These are phyloP conservation scores for Triglochin maritima DNA, from an alignment of 106 monocot species.

Conservation along the genomic window DNA sequence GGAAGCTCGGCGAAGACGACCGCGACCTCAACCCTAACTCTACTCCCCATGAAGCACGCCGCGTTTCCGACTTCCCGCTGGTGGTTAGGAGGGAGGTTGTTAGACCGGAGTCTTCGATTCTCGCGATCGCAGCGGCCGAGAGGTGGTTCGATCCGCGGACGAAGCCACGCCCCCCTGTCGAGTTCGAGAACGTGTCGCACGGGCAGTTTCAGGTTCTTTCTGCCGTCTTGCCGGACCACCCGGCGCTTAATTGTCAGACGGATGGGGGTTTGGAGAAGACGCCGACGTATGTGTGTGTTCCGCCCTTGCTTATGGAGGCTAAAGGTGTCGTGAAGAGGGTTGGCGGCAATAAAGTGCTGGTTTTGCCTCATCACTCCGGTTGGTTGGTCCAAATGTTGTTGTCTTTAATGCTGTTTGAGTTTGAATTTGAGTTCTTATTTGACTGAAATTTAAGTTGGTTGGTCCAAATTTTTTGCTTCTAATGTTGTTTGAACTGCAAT, in stretches of 20 bases:
- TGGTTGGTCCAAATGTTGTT: conserved; percentile 3
- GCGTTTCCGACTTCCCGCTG: conserved; percentile 66
- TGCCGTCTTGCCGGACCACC: conserved; percentile 57
- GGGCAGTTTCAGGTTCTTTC: conserved; percentile 91
- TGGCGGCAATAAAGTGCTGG: conserved; percentile 19
- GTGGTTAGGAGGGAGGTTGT: conserved; percentile 39
- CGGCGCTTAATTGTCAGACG: conserved; percentile 18
- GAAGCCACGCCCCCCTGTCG: neutral
- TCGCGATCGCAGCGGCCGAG: conserved; percentile 60
- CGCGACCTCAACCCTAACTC: neutral
- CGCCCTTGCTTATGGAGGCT: conserved; percentile 74
- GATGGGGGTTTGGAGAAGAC: conserved; percentile 40
- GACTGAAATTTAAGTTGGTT: no score
- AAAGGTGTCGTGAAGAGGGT: conserved; percentile 57
- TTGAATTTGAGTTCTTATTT: neutral
- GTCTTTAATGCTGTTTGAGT: neutral
- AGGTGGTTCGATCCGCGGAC: neutral
- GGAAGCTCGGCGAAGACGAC: conserved; percentile 52
- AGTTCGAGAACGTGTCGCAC: conserved; percentile 86
- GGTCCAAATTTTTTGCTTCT: no score
- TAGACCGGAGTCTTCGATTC: conserved; percentile 63
- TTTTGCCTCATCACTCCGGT: conserved; percentile 84
- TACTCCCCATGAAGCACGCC: conserved; percentile 20
- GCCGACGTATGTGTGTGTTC: conserved; percentile 58
- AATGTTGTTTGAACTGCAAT: no score